Base-by-base conservation (phyloP, 2,329 filamentous ascomycete genomes). In the Amesomyces nigricolor region DNA sequence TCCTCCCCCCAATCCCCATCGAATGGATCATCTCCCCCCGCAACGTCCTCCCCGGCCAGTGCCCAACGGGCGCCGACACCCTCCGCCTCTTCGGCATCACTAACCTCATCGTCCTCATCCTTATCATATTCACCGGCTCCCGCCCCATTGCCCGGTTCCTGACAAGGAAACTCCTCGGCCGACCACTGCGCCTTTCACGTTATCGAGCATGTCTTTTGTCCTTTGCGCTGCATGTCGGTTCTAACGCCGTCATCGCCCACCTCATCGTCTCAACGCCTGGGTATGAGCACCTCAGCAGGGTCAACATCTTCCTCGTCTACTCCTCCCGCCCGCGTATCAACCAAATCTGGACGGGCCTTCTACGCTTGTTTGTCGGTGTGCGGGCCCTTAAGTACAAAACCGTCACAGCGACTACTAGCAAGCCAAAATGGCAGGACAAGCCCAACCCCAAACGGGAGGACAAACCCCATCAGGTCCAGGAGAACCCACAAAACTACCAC, bases 21-120 rank as follows among this genome's bases (percentile, higher is more conserved):
- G 47, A 49, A 26, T 49, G 47, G 47, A 49, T 49, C 47, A 49
- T 49, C 10, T 30, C 47, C 2, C 47, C 35, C n/a, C 47, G 30
- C 35, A 49, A 49, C 47, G 39, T 40, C 47, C 38, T 35, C 26
- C 13, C 47, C 19, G 47, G 39, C 35, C 47, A 49, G 39, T 49
- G 47, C 26, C 47, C 47, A 35, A 49, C 17, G 13, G 32, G 17
- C 2, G 35, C 16, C 19, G 47, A 17, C 14, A 49, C 26, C 29
- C 37, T 49, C 11, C 11, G 35, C 13, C 37, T 39, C 35, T 49
- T 49, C 39, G 46, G n/a, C 16, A 9, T 22, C 32, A 48, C 46
- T 16, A 38, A 48, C 17, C 9, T 38, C 30, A 39, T 48, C 16
- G 32, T 48, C n/a, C n/a, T 38, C 3, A 14, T 37, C 17, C 22